Conservation (phyloP, 2,329 filamentous ascomycete species). For the Tolypocladium ophioglossoides region DNA sequence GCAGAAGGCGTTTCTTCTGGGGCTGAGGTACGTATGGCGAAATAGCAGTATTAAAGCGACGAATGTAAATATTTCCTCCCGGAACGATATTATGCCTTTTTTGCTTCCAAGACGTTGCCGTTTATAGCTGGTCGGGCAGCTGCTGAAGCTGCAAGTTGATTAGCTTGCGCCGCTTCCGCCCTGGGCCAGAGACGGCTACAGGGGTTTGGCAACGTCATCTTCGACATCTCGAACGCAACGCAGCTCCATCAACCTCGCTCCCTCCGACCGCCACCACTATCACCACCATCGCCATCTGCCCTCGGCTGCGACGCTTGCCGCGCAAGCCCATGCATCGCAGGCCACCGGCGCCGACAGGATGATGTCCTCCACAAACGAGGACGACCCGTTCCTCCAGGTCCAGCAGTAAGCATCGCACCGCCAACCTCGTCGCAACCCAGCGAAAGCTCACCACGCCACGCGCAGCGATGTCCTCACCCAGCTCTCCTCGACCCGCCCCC, state of each 20-base stretch:
- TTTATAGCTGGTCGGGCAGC: background rate
- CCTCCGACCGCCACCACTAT: background rate
- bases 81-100: background rate
- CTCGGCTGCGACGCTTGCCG: background rate
- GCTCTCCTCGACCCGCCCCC: conserved; percentile 67
- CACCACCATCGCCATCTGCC: background rate
- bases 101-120: background rate
- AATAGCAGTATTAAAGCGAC: no score
- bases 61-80: no score
- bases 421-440: background rate
- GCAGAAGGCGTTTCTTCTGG: no score
- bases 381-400: conserved; percentile 63
- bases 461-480: conserved; percentile 77
- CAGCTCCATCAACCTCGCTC: background rate
- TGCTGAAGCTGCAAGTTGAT: background rate
- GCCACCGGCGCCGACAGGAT: conserved; percentile 28
- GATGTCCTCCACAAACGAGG: conserved; percentile 58
- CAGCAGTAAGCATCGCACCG: conserved; percentile 43
- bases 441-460: background rate
- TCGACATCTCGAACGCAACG: background rate
- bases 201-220: background rate
- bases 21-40: no score
- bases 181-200: background rate
- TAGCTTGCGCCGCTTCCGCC: background rate
- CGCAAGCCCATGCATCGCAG: conserved; percentile 11